Percentiles rank a stretch among this genome's conserved stretches.
These are phyloP conservation scores for Tubosaeta sp. DNA, from an alignment of 768 basidiomycete species.

Conservation along the genomic window DNA sequence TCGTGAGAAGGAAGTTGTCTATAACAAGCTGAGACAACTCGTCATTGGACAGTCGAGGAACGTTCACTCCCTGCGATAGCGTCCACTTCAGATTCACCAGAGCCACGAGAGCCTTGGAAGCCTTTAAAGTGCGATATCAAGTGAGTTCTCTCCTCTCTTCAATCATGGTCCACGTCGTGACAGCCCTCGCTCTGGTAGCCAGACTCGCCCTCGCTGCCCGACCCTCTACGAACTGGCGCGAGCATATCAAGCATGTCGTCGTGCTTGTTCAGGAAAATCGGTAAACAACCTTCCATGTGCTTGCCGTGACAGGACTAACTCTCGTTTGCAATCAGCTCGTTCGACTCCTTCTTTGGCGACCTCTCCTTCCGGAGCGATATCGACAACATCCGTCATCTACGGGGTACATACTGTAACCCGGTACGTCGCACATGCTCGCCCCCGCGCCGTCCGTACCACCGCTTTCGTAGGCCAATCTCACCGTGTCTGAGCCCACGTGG, in stretches of 20 bases:
- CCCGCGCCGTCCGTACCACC: background rate
- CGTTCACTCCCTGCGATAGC: constrained; percentile 5
- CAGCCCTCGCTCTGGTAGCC: constrained; percentile 4
- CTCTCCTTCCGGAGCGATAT: constrained; percentile 24
- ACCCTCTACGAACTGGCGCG: constrained; percentile 17
- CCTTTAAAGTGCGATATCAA: constrained; percentile 10
- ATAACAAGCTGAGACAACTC: background rate
- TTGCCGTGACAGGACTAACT: background rate
- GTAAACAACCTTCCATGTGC: constrained; percentile 1
- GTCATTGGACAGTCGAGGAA: constrained; percentile 12
- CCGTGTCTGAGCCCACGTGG: constrained; percentile 7
- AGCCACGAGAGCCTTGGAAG: background rate
- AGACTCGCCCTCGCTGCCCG: background rate
- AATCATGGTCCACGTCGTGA: constrained; percentile 10
- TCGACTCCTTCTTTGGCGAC: constrained; percentile 25
- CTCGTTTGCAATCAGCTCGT: constrained; percentile 11
- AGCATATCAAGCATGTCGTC: constrained; percentile 23
- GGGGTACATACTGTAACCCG: constrained; percentile 19
- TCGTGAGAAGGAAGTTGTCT: background rate
- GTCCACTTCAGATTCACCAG: background rate
- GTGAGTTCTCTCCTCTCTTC: background rate
- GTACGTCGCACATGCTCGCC: constrained; percentile 4
- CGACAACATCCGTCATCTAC: constrained; percentile 21
- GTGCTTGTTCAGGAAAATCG: constrained; percentile 27
- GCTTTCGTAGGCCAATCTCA: constrained; percentile 9